A percentile compares a stretch with the other conserved stretches of the same genome.
Evolutionary conservation across 805 yeast genomes (phyloP).

Genomic region (Millerozyma acaciae): DNA sequence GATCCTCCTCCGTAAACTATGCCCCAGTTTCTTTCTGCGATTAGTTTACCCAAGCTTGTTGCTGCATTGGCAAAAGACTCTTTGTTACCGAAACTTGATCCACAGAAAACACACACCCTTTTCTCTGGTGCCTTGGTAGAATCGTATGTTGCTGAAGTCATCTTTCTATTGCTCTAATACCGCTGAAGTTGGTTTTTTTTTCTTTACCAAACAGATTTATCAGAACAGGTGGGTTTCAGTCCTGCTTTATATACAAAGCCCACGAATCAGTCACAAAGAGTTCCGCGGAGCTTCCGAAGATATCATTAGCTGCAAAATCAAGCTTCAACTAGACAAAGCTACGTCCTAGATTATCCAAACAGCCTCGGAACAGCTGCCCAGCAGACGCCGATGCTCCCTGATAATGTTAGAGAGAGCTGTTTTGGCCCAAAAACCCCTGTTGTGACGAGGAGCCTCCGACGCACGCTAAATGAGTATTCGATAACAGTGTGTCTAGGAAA

Average conservation of each 20-base stretch:
- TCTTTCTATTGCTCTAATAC: slow-evolving; percentile 5
- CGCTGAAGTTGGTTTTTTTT: not conserved
- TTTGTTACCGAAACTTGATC: slow-evolving; percentile 69
- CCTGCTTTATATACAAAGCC: not conserved
- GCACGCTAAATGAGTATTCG: no score
- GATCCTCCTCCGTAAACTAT: slow-evolving; percentile 90
- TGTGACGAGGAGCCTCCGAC: no score
- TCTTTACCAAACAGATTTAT: not conserved
- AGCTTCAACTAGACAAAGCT: no score
- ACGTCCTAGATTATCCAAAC: no score
- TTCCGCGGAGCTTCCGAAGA: not conserved
- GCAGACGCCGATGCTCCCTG: no score
- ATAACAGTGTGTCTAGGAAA: no score
- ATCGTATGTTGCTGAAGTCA: slow-evolving; percentile 24
- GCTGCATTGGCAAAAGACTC: slow-evolving; percentile 51
- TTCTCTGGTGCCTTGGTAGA: slow-evolving; percentile 20
- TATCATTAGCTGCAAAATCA: no score
- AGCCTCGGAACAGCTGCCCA: no score
- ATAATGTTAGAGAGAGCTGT: no score
- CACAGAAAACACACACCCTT: slow-evolving; percentile 80
- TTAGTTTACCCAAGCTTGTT: slow-evolving; percentile 50
- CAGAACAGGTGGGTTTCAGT: slow-evolving; percentile 1
- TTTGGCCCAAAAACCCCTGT: no score
- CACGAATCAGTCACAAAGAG: not conserved
- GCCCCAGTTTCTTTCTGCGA: slow-evolving; percentile 64